Base-by-base conservation (phyloP, 306 rosid genomes). In the Albizia julibrissin region DNA sequence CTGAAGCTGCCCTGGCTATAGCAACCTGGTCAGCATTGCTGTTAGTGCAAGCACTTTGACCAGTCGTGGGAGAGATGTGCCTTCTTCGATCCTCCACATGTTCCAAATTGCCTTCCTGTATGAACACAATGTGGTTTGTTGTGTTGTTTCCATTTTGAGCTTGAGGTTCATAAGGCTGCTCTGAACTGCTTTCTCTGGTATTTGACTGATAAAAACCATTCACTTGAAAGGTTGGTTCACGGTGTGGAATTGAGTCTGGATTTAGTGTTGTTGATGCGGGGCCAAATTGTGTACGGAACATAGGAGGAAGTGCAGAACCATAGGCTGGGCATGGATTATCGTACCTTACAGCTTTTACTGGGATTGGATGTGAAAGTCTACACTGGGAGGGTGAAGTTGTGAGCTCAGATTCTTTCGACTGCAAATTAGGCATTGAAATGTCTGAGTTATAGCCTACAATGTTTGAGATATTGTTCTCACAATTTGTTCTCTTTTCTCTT, bases 11-110 rank as follows among this genome's bases (percentile, higher is more conserved):
- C 77, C 86, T 22, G 78, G 84, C 84, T 52, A 81, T 22, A 52
- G 86, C 79, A 50, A 40, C 86, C 69, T 86, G 92, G 85, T 93
- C 97, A 42, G 78, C 80, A 43, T 88, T 91, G 89, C 85, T 87
- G 81, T 85, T 89, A 78, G 89, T 86, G 34, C 90, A 91, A 52
- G 87, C 91, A 72, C 98, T 93, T 50, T 87, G 98, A 86, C 92
- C 94, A n/a, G 88, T 85, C 34, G 86, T 75, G 16, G 93, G 81
- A 74, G 97, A 95, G 43, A 91, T 84, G 74, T 80, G 92, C 37
- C 91, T 89, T 71, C 31, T 89, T 74, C 26, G 87, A 77, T 91
- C 90, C 85, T 94, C 97, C 21, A 79, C 70, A 39, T 68, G 81
- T 81, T 95, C 94, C 69, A 70, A 61, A 52, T 74, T 87, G 39